These are phyloP conservation scores for Rhododendron molle DNA, from an alignment of 148 eudicot genomes.

Conservation along the genomic window DNA sequence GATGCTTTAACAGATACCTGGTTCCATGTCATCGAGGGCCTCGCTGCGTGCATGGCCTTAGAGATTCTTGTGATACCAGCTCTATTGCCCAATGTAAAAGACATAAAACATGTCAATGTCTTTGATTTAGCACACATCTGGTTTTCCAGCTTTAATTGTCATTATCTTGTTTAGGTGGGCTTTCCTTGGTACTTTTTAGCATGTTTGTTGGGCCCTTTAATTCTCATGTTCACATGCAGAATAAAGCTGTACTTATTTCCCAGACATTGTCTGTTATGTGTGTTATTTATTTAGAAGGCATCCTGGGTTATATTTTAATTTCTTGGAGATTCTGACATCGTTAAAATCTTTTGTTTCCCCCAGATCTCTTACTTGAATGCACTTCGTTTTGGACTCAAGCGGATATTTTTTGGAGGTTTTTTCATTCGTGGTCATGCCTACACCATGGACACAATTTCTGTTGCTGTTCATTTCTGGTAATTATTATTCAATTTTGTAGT, in stretches of 20 bases:
- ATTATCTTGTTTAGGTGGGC: not conserved
- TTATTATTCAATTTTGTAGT: not conserved
- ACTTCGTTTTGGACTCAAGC: conserved; percentile 69
- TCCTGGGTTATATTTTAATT: not conserved
- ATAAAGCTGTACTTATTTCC: not conserved
- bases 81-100: not conserved
- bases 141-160: not conserved
- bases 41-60: not conserved
- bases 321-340: not conserved
- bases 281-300: not conserved
- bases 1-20: too few species aligned
- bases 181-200: not conserved
- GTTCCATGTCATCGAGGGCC: not conserved
- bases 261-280: not conserved
- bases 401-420: conserved; percentile 94
- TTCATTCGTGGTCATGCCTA: conserved; percentile 88
- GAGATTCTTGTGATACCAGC: not conserved
- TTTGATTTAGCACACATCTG: not conserved
- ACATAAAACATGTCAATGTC: not conserved
- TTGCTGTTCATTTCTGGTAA: conserved; percentile 94
- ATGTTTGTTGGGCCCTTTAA: not conserved
- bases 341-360: conserved; percentile 2
- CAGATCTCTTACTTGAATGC: conserved; percentile 96
- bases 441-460: conserved; percentile 97
- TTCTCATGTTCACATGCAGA: not conserved